phyloP scores from a whole-genome alignment of 2,329 filamentous ascomycete genomes.

The Cyclaneusma minus region DNA sequence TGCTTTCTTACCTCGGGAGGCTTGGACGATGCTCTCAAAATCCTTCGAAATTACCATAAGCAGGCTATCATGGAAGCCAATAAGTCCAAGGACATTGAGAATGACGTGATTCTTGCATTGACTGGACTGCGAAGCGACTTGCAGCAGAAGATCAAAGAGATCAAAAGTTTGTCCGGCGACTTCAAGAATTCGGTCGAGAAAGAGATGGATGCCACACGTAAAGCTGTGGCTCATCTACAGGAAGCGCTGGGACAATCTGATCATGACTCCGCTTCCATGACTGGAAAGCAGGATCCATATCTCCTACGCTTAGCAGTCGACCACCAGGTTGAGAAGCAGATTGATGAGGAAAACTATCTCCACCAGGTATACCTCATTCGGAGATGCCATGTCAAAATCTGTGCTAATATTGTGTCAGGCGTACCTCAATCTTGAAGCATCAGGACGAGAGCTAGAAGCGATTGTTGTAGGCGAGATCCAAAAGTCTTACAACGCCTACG shows the following conservation, averaged over 20 bases:
- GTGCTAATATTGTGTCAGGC: constrained; percentile 37
- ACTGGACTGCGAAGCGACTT: constrained; percentile 77
- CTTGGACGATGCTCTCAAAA: constrained; percentile 72
- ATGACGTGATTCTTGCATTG: constrained; percentile 77
- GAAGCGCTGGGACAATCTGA: constrained; percentile 70
- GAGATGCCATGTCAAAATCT: neutral
- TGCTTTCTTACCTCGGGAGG: constrained; percentile 69
- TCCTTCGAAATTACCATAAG: constrained; percentile 72
- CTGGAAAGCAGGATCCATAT: constrained; percentile 85
- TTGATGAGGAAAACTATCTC: constrained; percentile 94
- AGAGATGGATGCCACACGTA: constrained; percentile 75
- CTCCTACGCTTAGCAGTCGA: constrained; percentile 76
- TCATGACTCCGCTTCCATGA: constrained; percentile 56
- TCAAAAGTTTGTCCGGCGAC: constrained; percentile 81
- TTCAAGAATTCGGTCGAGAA: constrained; percentile 96
- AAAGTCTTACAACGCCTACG: constrained; percentile 91
- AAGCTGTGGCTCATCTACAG: constrained; percentile 64
- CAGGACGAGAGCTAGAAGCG: constrained; percentile 84
- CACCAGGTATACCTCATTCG: constrained; percentile 49
- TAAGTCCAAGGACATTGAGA: constrained; percentile 82
- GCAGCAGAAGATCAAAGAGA: constrained; percentile 95
- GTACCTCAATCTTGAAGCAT: constrained; percentile 85
- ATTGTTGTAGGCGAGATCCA: constrained; percentile 97
- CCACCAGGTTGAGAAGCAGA: constrained; percentile 76
- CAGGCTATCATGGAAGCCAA: constrained; percentile 64